phyloP scores from a whole-genome alignment of 2,329 filamentous ascomycete species.

The Pleomassaria siparia region DNA sequence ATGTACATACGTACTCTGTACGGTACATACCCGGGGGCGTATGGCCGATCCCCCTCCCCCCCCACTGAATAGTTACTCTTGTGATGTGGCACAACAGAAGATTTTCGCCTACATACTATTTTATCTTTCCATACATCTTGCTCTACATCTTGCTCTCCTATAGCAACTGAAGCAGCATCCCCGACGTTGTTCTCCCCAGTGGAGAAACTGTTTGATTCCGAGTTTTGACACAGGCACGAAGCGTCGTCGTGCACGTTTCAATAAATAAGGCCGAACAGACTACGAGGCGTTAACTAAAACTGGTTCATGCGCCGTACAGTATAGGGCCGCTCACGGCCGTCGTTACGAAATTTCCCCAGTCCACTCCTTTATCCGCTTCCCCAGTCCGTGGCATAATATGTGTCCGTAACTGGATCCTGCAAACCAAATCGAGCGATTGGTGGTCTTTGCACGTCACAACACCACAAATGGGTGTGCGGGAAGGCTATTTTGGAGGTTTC shows the following conservation, averaged over 20 bases:
- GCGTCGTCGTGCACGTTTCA: background rate
- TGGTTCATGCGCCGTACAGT: background rate
- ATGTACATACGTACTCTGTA: too few species aligned
- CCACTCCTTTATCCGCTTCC: conserved; percentile 7
- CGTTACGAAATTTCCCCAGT: background rate
- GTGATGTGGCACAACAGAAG: background rate
- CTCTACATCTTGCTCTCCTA: too few species aligned
- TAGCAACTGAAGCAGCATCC: background rate
- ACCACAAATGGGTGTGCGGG: background rate
- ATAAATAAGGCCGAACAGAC: background rate
- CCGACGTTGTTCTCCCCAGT: background rate
- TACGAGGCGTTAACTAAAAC: background rate
- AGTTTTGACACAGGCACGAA: background rate
- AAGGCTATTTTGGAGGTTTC: background rate
- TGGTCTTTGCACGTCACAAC: background rate
- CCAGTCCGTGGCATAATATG: conserved; percentile 18
- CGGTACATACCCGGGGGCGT: too few species aligned
- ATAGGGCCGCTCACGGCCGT: background rate
- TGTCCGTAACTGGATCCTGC: background rate
- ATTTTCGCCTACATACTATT: too few species aligned
- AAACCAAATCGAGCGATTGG: background rate
- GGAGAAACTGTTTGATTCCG: background rate
- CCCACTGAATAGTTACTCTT: background rate
- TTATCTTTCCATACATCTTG: too few species aligned
- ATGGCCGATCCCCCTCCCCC: background rate